These are phyloP conservation scores for Phaeosphaeria sp. DNA, from an alignment of 2,329 filamentous ascomycete species.

Conservation along the genomic window DNA sequence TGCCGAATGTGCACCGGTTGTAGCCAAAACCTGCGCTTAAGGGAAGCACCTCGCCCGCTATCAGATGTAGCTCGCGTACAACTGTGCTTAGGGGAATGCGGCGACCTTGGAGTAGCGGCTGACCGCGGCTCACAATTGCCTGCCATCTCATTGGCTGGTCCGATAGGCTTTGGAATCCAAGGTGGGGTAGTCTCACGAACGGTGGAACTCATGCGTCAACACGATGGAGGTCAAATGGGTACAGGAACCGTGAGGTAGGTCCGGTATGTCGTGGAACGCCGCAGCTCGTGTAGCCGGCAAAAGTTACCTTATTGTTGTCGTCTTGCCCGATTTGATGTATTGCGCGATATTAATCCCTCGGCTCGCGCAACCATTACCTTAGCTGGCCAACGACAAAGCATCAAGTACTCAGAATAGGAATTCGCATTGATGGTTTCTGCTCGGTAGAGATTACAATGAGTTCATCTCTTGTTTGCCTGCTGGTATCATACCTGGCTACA, in stretches of 20 bases:
- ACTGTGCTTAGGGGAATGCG: slow-evolving; percentile 23
- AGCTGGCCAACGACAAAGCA: neutral
- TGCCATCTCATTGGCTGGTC: slow-evolving; percentile 26
- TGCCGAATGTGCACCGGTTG: too few relatives aligned
- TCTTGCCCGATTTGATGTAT: slow-evolving; percentile 18
- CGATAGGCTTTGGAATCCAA: slow-evolving; percentile 14
- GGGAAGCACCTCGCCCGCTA: slow-evolving; percentile 14
- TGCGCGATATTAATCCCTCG: slow-evolving; percentile 19
- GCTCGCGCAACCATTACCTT: slow-evolving; percentile 21
- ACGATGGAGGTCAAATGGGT: neutral
- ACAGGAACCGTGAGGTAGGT: too few relatives aligned
- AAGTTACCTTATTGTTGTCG: slow-evolving; percentile 18
- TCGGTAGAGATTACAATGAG: too few relatives aligned
- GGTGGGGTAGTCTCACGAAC: neutral
- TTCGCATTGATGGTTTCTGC: too few relatives aligned
- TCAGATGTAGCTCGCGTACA: slow-evolving; percentile 18
- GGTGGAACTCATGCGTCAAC: neutral
- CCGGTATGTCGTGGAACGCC: neutral
- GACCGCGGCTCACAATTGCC: slow-evolving; percentile 28
- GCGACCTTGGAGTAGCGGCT: slow-evolving; percentile 22
- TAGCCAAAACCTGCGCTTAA: slow-evolving; percentile 36
- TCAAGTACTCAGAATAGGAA: neutral
- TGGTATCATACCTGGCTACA: too few relatives aligned
- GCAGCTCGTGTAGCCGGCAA: slow-evolving; percentile 14
- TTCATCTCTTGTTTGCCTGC: too few relatives aligned